phyloP scores from a whole-genome alignment of 805 yeast species.

The Candida succiphila region DNA sequence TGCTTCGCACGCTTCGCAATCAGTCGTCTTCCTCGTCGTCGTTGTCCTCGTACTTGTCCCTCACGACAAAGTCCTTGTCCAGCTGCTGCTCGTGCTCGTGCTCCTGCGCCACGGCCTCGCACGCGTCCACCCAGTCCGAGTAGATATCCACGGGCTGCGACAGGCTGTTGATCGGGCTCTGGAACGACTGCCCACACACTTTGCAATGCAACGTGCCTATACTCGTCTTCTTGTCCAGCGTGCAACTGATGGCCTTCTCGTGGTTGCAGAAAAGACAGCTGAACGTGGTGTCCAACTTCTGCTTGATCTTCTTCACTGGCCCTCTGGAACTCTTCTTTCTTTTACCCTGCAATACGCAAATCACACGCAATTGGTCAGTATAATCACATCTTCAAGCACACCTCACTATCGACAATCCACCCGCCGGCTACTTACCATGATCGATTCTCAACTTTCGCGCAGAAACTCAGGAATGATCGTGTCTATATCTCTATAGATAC shows the following conservation, averaged over 20 bases:
- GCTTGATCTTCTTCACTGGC: slow-evolving; percentile 71
- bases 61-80: slow-evolving; percentile 22
- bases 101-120: slow-evolving; percentile 79
- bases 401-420: no score
- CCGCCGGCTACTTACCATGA: no score
- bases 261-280: slow-evolving; percentile 94
- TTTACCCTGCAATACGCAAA: slow-evolving; percentile 20
- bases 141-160: slow-evolving; percentile 92
- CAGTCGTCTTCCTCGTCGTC: slow-evolving; percentile 15
- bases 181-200: slow-evolving; percentile 90
- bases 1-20: no score
- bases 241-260: slow-evolving; percentile 83
- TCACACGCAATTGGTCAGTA: no score
- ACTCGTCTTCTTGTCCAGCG: slow-evolving; percentile 76
- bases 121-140: slow-evolving; percentile 97
- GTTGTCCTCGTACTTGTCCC: slow-evolving; percentile 23
- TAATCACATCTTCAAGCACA: no score
- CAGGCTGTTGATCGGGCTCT: slow-evolving; percentile 72
- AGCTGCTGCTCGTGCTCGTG: slow-evolving; percentile 11
- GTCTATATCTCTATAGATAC: no score
- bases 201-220: slow-evolving; percentile 84
- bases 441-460: no score
- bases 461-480: no score
- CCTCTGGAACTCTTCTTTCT: slow-evolving; percentile 80
- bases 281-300: slow-evolving; percentile 71